Evolutionary conservation across 345 rosid genomes (phyloP), one percentile per base, ranked within the genome.

Genomic region (Bruguiera parviflora): DNA sequence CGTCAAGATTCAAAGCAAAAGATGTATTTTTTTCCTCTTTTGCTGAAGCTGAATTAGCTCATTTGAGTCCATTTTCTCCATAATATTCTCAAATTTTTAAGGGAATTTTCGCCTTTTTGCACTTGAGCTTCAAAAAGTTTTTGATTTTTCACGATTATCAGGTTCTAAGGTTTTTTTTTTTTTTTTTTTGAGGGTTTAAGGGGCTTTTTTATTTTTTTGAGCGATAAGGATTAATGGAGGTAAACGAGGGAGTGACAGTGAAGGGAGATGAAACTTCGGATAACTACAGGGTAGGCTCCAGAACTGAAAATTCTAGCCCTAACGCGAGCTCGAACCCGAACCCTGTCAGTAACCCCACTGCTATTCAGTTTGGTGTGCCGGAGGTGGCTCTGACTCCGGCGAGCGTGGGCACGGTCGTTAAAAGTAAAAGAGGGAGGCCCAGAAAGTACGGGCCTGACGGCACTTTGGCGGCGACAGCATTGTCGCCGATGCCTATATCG

Each of bases 381-480:
- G 9, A 33, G 1, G 66, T 71, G 22, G 43, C 65, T 46, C 71
- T 70, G 43, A 72, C 73, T 37, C 72, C 79, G 31, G 78, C 57
- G 46, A 22, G 65, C 51, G 65, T 68, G 66, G 85, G 76, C 47
- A 58, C 84, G 13, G 84, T 78, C 27, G 49, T 62, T 72, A 96
- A 88, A 86, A 95, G 88, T 84, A 92, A 88, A 83, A 85, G 99
- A 79, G 97, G 97, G 2, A 81, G 97, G 71, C 97, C 99, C 4
- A 86, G 94, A 67, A 95, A 92, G 84, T 86, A 82, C 73, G 80
- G 83, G 18, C 87, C 92, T 5, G 98, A 92, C 58, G 98, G 96
- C 28, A 64, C 78, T 3, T 43, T 43, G 49, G 57, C 80, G 65
- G 75, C 80, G 11, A 39, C 71, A 67, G 79, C 98, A 52, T 74